A percentile compares a stretch with the other conserved stretches of the same genome.
Evolutionary conservation across 2,329 filamentous ascomycete species (phyloP).

Genomic region (Clonostachys chloroleuca): DNA sequence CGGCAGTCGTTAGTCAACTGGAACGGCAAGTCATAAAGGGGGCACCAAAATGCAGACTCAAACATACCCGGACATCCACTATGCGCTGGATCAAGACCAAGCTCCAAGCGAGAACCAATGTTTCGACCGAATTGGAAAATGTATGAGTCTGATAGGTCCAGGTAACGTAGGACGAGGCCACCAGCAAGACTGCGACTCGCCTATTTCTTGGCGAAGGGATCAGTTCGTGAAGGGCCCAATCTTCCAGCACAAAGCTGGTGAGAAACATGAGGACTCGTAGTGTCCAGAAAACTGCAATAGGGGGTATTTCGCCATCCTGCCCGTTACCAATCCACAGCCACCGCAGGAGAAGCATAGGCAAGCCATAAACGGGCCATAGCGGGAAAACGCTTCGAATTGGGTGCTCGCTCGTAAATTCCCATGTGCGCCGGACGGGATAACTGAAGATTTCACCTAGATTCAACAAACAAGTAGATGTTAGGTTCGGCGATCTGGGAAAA

Average conservation of each 20-base stretch:
- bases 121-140: slow-evolving; percentile 97
- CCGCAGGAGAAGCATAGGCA: slow-evolving; percentile 87
- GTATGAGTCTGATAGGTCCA: slow-evolving; percentile 99
- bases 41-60: slow-evolving; percentile 1
- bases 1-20: slow-evolving; percentile 2
- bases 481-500: not conserved
- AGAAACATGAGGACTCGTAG: slow-evolving; percentile 88
- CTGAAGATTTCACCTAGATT: slow-evolving; percentile 79
- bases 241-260: slow-evolving; percentile 92
- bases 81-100: slow-evolving; percentile 89
- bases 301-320: slow-evolving; percentile 69
- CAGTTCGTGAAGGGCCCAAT: slow-evolving; percentile 95
- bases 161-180: slow-evolving; percentile 95
- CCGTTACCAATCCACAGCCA: slow-evolving; percentile 90
- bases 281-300: slow-evolving; percentile 86
- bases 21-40: slow-evolving; percentile 8
- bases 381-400: slow-evolving; percentile 96
- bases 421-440: slow-evolving; percentile 85
- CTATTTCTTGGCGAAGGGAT: slow-evolving; percentile 71
- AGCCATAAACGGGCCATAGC: slow-evolving; percentile 89
- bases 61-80: slow-evolving; percentile 67
- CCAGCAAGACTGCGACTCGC: slow-evolving; percentile 71
- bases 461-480: not conserved
- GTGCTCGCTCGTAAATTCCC: slow-evolving; percentile 87
- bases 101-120: slow-evolving; percentile 87